A percentile compares a stretch with the other conserved stretches of the same genome.
These are phyloP conservation scores for Vitis vinifera DNA, from an alignment of 164 flowering plant genomes.

Conservation along the genomic window ASM3070453v1 NC_081814.1:4204501-4205000, in stretches of 20 bases:
- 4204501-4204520: slow-evolving; percentile 8
- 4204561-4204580: slow-evolving; percentile 66
- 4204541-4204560: slow-evolving; percentile 57
- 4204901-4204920: slow-evolving; percentile 5
- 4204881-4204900: neutral
- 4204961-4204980: slow-evolving; percentile 16
- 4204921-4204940: neutral
- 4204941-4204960: slow-evolving; percentile 26
- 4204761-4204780: neutral
- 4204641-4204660: slow-evolving; percentile 28
- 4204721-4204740: slow-evolving; percentile 17
- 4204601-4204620: slow-evolving; percentile 80
- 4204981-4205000: no score
- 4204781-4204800: slow-evolving; percentile 8
- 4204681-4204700: neutral
- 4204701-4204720: slow-evolving; percentile 16
- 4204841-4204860: slow-evolving; percentile 9
- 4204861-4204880: neutral
- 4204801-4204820: slow-evolving; percentile 10
- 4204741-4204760: slow-evolving; percentile 15
- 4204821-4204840: slow-evolving; percentile 3
- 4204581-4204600: slow-evolving; percentile 67
- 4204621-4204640: slow-evolving; percentile 40
- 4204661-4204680: slow-evolving; percentile 12
- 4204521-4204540: slow-evolving; percentile 57